These are phyloP conservation scores for Ceriops zippeliana DNA, from an alignment of 345 rosid species.

Conservation along the genomic window DNA sequence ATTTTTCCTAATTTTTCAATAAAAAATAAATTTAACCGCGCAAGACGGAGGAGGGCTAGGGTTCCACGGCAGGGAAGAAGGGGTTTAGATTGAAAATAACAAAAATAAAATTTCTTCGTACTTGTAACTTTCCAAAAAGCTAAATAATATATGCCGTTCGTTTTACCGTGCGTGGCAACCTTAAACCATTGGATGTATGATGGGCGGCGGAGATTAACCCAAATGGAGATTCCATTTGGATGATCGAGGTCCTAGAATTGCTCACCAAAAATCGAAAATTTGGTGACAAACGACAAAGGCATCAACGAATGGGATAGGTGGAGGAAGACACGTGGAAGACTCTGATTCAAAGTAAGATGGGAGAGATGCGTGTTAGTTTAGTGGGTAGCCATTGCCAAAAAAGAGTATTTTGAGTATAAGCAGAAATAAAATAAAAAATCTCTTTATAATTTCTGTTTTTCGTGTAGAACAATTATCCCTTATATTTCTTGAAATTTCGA, in stretches of 20 bases:
- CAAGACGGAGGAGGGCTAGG: constrained; percentile 49
- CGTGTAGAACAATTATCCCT: neutral
- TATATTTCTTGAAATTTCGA: neutral
- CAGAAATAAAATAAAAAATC: constrained; percentile 3
- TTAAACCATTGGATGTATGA: constrained; percentile 8
- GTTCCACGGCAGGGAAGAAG: constrained; percentile 37
- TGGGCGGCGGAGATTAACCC: constrained; percentile 13
- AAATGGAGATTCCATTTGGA: constrained; percentile 11
- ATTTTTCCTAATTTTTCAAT: constrained; percentile 34
- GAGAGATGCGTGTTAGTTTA: constrained; percentile 20
- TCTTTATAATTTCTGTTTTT: too few species aligned
- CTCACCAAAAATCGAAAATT: constrained; percentile 10
- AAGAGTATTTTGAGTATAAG: neutral
- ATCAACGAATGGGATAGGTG: constrained; percentile 14
- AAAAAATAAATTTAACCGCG: constrained; percentile 15
- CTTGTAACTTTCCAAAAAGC: constrained; percentile 5
- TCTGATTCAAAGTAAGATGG: constrained; percentile 3
- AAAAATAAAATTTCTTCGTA: constrained; percentile 3
- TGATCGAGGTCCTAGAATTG: neutral
- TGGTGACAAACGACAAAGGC: constrained; percentile 5
- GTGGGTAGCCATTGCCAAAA: constrained; percentile 12
- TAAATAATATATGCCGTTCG: constrained; percentile 2
- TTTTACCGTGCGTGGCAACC: constrained; percentile 15
- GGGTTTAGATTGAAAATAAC: constrained; percentile 46
- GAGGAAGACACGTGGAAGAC: constrained; percentile 14